Percentiles rank a stretch among this genome's conserved stretches.
Conservation (phyloP, 2,329 filamentous ascomycete species). For the Sporothrix brasiliensis region DNA sequence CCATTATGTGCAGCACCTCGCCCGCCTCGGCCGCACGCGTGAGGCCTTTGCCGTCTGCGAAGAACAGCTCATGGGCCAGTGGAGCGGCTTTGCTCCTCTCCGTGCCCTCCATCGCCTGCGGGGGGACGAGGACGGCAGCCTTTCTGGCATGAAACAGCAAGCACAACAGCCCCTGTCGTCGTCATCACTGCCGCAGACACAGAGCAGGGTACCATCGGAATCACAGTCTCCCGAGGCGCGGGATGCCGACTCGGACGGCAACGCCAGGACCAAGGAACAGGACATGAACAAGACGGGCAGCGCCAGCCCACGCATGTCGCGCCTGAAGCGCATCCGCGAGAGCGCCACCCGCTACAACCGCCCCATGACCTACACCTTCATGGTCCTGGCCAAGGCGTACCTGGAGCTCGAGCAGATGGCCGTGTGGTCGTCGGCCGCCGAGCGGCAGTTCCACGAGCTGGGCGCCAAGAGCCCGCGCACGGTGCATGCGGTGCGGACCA, state of each 20-base stretch:
- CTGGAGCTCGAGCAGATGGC: conserved; percentile 53
- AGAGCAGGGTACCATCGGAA: not conserved
- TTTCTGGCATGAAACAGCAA: not conserved
- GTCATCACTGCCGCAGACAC: not conserved
- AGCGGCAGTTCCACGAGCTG: conserved; percentile 47
- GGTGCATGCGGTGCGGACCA: conserved; percentile 46
- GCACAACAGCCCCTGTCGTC: not conserved
- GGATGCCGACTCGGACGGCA: not conserved
- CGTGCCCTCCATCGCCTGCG: conserved; percentile 37
- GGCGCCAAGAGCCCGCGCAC: conserved; percentile 48
- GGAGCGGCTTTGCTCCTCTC: conserved; percentile 68
- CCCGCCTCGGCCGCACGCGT: conserved; percentile 59
- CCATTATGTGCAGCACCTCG: conserved; percentile 69
- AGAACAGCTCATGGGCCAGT: conserved; percentile 73
- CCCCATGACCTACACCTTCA: conserved; percentile 51
- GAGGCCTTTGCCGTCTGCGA: conserved; percentile 78
- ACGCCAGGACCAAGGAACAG: not conserved
- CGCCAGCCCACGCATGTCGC: conserved; percentile 24
- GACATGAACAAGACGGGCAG: not conserved
- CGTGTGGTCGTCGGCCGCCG: conserved; percentile 53
- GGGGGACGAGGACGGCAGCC: not conserved
- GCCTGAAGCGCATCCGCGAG: conserved; percentile 44
- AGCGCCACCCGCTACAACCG: conserved; percentile 45
- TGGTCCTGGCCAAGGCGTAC: conserved; percentile 55
- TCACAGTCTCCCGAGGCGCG: not conserved